These are phyloP conservation scores for Asterophora parasitica DNA, from an alignment of 768 basidiomycete species.

Conservation along the genomic window DNA sequence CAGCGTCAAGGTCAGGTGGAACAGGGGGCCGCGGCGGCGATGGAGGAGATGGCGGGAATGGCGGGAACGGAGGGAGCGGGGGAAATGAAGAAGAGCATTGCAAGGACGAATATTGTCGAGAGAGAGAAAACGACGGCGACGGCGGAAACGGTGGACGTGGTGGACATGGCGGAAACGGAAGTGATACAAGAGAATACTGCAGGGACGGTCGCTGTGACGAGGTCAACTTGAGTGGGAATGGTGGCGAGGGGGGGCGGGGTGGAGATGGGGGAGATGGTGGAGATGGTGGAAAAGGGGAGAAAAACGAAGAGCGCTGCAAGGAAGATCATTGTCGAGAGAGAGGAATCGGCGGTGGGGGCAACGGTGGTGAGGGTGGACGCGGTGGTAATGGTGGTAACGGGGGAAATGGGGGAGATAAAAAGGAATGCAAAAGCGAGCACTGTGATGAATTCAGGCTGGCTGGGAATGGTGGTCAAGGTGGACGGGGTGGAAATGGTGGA, in stretches of 20 bases:
- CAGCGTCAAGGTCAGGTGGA: background rate
- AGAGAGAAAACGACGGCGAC: too few relatives aligned
- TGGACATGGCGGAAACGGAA: background rate
- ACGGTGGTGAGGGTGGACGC: conserved; percentile 2
- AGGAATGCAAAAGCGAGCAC: background rate
- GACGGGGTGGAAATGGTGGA: background rate
- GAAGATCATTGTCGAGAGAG: too few relatives aligned
- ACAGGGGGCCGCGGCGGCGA: background rate
- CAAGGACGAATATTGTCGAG: too few relatives aligned
- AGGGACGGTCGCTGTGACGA: background rate
- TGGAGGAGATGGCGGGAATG: background rate
- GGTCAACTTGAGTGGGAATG: background rate
- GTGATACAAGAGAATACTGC: too few relatives aligned
- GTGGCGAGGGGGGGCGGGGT: background rate
- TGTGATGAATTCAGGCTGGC: background rate
- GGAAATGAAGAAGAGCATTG: background rate
- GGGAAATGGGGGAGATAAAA: background rate
- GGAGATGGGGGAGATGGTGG: background rate
- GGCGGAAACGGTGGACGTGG: background rate
- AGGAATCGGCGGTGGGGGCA: background rate
- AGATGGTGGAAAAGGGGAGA: background rate
- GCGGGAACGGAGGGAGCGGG: background rate
- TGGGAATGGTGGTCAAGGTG: conserved; percentile 5
- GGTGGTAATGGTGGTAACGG: background rate
- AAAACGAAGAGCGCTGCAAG: background rate